Percentiles rank a stretch among this genome's conserved stretches.
These are phyloP conservation scores for Perkinsus marinus DNA, from an alignment of 169 alveolate genomes.

Conservation along the genomic window DNA sequence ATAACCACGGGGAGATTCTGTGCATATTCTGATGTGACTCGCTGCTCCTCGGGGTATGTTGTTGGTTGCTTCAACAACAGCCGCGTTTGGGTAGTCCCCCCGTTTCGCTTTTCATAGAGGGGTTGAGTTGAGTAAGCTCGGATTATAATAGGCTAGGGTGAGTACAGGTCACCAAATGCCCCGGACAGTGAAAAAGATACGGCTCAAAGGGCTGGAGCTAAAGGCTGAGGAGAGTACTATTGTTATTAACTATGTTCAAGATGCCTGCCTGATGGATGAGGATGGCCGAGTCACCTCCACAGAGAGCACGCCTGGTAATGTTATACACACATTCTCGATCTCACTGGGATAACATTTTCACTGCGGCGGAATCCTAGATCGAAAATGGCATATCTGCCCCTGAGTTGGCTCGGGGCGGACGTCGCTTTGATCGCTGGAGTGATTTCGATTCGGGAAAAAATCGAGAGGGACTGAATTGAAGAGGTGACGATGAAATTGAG, in stretches of 20 bases:
- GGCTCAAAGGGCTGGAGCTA: not conserved
- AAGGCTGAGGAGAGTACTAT: not conserved
- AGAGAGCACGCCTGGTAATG: not conserved
- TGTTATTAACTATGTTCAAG: not conserved
- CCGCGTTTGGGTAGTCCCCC: not conserved
- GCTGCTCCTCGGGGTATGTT: too few relatives aligned
- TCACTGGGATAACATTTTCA: too few relatives aligned
- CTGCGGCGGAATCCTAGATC: too few relatives aligned
- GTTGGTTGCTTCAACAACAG: not conserved
- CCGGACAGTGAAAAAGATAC: not conserved
- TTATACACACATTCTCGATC: too few relatives aligned
- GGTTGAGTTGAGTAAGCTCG: not conserved
- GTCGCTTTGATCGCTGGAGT: too few relatives aligned
- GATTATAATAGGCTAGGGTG: not conserved
- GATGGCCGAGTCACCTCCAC: not conserved
- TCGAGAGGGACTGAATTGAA: too few relatives aligned
- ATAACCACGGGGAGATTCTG: too few relatives aligned
- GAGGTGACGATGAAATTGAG: too few relatives aligned
- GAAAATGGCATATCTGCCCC: too few relatives aligned
- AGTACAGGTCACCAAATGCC: not conserved
- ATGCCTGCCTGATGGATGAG: not conserved
- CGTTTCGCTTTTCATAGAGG: not conserved
- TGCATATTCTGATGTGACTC: too few relatives aligned
- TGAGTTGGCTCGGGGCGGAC: too few relatives aligned
- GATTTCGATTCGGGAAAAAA: too few relatives aligned